Conservation (phyloP, 148 eudicot species). For the Fagopyrum homotropicum region DNA sequence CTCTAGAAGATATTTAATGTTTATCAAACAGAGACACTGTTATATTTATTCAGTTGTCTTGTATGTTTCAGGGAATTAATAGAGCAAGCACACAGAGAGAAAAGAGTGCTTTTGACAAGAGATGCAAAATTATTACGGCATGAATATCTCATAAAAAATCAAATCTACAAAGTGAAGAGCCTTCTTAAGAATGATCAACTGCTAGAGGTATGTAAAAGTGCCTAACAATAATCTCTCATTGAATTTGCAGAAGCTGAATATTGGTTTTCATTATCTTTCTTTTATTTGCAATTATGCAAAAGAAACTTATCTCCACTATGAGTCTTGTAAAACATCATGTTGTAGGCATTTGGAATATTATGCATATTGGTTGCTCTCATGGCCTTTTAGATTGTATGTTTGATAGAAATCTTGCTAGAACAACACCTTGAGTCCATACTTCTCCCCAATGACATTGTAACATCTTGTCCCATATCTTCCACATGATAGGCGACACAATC, state of each 20-base stretch:
- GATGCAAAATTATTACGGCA: conserved; percentile 86
- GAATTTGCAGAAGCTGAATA: conserved; percentile 2
- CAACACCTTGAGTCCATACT: not conserved
- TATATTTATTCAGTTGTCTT: conserved; percentile 5
- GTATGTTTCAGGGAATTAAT: conserved; percentile 56
- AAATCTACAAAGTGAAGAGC: conserved; percentile 78
- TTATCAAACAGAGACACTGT: not conserved
- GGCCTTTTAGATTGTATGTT: not conserved
- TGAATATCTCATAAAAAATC: conserved; percentile 68
- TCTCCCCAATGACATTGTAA: not conserved
- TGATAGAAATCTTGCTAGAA: not conserved
- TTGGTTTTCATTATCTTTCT: not conserved
- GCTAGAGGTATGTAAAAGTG: conserved; percentile 44
- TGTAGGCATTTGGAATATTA: not conserved
- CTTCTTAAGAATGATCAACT: conserved; percentile 91
- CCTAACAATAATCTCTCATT: not conserved
- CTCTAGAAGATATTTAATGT: conserved; percentile 3
- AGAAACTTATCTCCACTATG: not conserved
- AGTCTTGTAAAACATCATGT: not conserved
- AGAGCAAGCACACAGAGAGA: conserved; percentile 75
- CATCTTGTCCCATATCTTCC: not conserved
- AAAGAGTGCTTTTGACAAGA: conserved; percentile 85
- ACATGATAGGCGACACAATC: not conserved
- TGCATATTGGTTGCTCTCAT: not conserved
- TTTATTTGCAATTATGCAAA: not conserved